Evolutionary conservation across 2,329 filamentous ascomycete genomes (phyloP).

Genomic region (Monascus ruber): DNA sequence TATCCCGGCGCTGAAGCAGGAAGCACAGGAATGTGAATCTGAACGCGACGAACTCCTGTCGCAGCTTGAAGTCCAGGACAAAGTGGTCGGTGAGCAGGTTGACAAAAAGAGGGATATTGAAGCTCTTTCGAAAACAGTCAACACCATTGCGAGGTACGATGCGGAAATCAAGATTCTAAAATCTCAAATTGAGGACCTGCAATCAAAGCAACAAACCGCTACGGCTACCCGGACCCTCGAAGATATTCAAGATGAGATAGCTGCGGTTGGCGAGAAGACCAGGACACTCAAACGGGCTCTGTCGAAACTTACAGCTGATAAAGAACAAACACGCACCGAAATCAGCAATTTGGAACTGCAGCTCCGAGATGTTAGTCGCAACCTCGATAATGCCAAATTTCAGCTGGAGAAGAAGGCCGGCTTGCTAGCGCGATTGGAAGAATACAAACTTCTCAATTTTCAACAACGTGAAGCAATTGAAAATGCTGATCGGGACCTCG

Average conservation of each 20-base stretch:
- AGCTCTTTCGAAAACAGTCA: conserved; percentile 62
- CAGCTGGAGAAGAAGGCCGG: conserved; percentile 72
- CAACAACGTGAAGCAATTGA: conserved; percentile 61
- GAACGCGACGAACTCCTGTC: conserved; percentile 51
- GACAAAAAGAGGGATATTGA: conserved; percentile 64
- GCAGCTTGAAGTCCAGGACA: conserved; percentile 57
- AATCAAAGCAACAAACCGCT: conserved; percentile 61
- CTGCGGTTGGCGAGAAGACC: conserved; percentile 54
- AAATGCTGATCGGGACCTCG: conserved; percentile 59
- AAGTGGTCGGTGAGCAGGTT: conserved; percentile 48
- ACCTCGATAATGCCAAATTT: conserved; percentile 57
- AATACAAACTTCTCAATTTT: conserved; percentile 55
- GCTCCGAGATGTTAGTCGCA: conserved; percentile 61
- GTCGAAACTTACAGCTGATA: conserved; percentile 55
- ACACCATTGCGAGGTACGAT: conserved; percentile 60
- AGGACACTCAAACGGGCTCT: conserved; percentile 53
- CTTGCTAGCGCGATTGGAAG: conserved; percentile 59
- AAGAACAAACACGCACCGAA: conserved; percentile 57
- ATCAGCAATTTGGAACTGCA: conserved; percentile 65
- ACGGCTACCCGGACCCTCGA: conserved; percentile 60
- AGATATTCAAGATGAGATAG: conserved; percentile 70
- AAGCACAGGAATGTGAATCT: conserved; percentile 50
- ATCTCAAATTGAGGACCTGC: conserved; percentile 61
- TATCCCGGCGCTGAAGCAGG: conserved; percentile 56
- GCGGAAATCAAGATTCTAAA: conserved; percentile 62